Base-by-base conservation (phyloP, 305 asterid species). In the Fraxinus baroniana region DNA sequence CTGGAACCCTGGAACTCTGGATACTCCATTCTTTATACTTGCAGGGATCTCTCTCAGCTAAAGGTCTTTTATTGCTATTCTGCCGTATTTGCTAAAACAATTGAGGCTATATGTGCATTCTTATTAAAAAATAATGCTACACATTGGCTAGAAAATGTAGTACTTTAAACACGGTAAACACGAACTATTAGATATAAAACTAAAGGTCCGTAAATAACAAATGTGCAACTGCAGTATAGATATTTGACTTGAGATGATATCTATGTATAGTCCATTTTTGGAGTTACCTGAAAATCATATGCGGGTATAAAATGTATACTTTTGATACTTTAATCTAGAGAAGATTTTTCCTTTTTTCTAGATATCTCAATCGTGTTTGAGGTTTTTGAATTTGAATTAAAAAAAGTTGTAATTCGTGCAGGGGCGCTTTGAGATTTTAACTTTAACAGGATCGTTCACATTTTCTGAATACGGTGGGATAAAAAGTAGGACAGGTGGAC, bases 341-440 rank as follows among this genome's bases (percentile, higher is more conserved):
- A 49, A 12, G 5, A 13, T 49, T 13, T 41, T 49, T 3, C 17
- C 1, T 13, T 46, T 46, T 46, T 15, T 1, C 18, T 49, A 13
- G 60, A 49, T 49, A 13, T 15, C 60, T 49, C 15, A n/a, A 4
- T 18, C 10, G 32, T n/a, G 2, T 36, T 55, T 55, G n/a, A 24
- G 26, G 44, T 76, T 70, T 52, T 68, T n/a, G 46, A 20, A 66
- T 44, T 24, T 22, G 64, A 68, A 36, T 68, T 71, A 26, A 26
- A 62, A 60, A 78, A 55, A 80, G 2, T 46, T 79, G 7, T 2
- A 12, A 28, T 28, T 68, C 73, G 85, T 90, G 91, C 97, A 95
- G 99, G 99, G 99, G 3, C 97, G 93, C 36, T 95, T 94, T 74
- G 99, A 95, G 91, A 95, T 94, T 20, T 84, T 95, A 81, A 85